Base-by-base conservation (phyloP, 2,329 filamentous ascomycete species). In the Fusarium chlamydosporum region DNA sequence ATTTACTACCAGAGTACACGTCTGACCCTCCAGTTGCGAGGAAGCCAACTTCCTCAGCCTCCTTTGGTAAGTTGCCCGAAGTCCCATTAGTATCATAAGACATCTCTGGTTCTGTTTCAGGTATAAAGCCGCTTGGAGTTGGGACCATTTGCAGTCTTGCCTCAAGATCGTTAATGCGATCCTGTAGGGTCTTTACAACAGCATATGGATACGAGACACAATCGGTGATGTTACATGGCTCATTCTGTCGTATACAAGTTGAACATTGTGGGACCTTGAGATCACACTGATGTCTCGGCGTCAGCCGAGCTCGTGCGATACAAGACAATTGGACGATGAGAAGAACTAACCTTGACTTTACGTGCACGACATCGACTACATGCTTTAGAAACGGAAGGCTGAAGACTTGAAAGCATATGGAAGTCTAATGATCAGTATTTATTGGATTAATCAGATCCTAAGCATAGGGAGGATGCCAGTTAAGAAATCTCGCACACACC, bases 1-100 rank as follows among this genome's bases (percentile, higher is more conserved):
- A 61, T 26, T 60, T 61, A 6, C 58, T 61, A 0, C 58, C 58
- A 2, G 58, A 52, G 16, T 61, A 43, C 3, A 61, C 4, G 2
- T 52, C 55, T 8, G 55, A 38, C 9, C 55, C 58, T 4, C 58
- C 58, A 2, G 58, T 60, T 0, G 23, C 31, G 0, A 61, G 26
- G 5, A 61, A 61, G 2, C 58, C 58, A 9, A 61, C 58, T 2
- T 61, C 58, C 3, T 61, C 58, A 2, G 58, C 55, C 2, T 61
- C 55, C 4, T 60, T 61, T 4, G 52, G 58, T 1, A 61, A n/a
- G 12, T 52, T 40, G 2, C 31, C 33, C 2, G 12, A 31, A 6
- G 26, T 18, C 6, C 29, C 54, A 1, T 34, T 42, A 1, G 16
- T 33, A 9, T 6, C 12, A 3, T 27, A 23, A 18, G 31, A 15